phyloP scores from a whole-genome alignment of 768 basidiomycete species.

The Serendipita sp. region DNA sequence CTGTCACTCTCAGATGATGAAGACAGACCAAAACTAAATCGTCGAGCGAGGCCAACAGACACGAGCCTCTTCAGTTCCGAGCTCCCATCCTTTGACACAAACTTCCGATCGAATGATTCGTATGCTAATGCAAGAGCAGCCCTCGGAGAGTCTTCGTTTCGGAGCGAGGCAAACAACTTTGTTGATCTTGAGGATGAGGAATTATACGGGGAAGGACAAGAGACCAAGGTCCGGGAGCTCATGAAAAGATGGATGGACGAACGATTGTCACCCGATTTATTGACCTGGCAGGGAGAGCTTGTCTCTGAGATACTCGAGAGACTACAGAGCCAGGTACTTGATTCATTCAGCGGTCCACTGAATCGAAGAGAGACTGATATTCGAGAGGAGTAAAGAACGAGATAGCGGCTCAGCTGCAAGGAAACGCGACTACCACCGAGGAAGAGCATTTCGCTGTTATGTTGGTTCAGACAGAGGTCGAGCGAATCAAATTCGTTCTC shows the following conservation, averaged over 20 bases:
- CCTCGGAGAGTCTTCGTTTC: not conserved
- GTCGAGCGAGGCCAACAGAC: not conserved
- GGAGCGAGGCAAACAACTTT: not conserved
- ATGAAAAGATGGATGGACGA: constrained; percentile 81
- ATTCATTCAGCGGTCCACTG: not conserved
- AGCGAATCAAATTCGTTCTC: constrained; percentile 84
- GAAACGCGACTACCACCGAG: constrained; percentile 72
- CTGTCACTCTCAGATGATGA: not conserved
- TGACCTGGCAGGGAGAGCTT: constrained; percentile 56
- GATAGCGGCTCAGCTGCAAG: constrained; percentile 53
- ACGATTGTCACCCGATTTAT: constrained; percentile 62
- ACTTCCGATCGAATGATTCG: not conserved
- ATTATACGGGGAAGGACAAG: constrained; percentile 17
- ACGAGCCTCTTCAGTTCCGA: not conserved
- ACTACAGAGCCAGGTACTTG: constrained; percentile 62
- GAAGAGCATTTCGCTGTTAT: constrained; percentile 88
- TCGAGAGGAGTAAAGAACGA: constrained; percentile 40
- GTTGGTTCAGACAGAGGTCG: constrained; percentile 88
- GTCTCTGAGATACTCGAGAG: constrained; percentile 56
- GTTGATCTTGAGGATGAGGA: constrained; percentile 1
- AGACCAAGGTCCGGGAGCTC: constrained; percentile 51
- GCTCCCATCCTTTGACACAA: not conserved
- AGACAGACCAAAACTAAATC: not conserved
- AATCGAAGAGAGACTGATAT: not conserved
- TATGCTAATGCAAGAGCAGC: not conserved